Conservation (phyloP, 2,329 filamentous ascomycete species). For the Fusarium sp. region DNA sequence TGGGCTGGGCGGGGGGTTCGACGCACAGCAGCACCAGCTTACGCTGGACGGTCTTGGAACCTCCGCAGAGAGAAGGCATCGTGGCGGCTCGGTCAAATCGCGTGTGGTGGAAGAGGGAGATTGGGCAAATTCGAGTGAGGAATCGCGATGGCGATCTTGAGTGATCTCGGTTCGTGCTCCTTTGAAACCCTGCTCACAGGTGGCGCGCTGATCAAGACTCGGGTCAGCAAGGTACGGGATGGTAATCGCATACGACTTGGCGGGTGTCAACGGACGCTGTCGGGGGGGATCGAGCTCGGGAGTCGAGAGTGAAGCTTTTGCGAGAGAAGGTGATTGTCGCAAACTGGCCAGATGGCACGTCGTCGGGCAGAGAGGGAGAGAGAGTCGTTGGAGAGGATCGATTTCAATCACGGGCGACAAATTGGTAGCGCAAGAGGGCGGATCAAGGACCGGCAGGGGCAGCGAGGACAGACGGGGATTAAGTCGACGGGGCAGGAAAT, state of each 20-base stretch:
- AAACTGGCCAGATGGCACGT: conserved; percentile 8
- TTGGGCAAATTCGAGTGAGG: not conserved
- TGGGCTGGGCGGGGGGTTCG: not conserved
- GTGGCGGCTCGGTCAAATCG: conserved; percentile 17
- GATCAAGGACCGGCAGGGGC: not conserved
- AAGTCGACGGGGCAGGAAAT: conserved; percentile 30
- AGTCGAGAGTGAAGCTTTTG: not conserved
- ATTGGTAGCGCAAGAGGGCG: not conserved
- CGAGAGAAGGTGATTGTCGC: not conserved
- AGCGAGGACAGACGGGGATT: not conserved
- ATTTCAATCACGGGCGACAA: not conserved
- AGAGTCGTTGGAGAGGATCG: not conserved
- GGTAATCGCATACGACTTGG: conserved; percentile 16
- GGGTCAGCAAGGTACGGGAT: conserved; percentile 14
- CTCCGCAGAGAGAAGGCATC: conserved; percentile 67
- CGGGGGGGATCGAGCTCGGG: not conserved
- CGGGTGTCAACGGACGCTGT: not conserved
- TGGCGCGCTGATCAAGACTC: conserved; percentile 26
- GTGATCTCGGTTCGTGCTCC: conserved; percentile 36
- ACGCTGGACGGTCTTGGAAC: conserved; percentile 88
- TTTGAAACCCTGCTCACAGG: conserved; percentile 10
- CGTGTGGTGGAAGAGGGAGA: conserved; percentile 5
- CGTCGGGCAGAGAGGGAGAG: not conserved
- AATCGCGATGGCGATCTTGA: not conserved
- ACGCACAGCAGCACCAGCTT: conserved; percentile 91